A percentile compares a stretch with the other conserved stretches of the same genome.
phyloP scores from a whole-genome alignment of 495 filamentous ascomycete species.

The Wilcoxina mikolae region DNA sequence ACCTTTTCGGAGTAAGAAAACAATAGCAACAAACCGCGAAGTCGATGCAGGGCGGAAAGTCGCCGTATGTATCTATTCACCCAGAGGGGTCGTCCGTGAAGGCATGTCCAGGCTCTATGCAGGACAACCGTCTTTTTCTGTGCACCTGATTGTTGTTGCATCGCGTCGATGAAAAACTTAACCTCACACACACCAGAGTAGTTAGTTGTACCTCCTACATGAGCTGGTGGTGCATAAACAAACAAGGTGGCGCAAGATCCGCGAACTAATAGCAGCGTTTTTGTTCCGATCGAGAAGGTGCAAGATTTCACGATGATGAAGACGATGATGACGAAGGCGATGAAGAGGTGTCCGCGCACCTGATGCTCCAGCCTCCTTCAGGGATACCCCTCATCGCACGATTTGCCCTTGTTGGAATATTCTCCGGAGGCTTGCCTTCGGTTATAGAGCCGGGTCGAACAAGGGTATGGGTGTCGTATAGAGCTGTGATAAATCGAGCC shows the following conservation, averaged over 20 bases:
- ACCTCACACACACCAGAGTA: not conserved
- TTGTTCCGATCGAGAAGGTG: not conserved
- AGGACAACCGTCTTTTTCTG: not conserved
- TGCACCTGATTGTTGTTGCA: not conserved
- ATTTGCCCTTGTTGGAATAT: conserved; percentile 27
- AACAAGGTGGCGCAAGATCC: not conserved
- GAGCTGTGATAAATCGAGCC: not conserved
- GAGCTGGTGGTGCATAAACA: too few species aligned
- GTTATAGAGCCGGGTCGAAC: conserved; percentile 11
- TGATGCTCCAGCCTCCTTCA: conserved; percentile 1
- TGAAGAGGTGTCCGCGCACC: not conserved
- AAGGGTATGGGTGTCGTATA: not conserved
- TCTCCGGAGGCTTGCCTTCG: conserved; percentile 19
- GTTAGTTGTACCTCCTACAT: not conserved
- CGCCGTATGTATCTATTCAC: not conserved
- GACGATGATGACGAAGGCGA: not conserved
- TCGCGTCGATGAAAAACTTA: not conserved
- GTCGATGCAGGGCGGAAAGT: not conserved
- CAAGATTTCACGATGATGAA: not conserved
- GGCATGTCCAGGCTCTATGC: not conserved
- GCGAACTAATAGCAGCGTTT: not conserved
- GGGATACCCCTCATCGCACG: conserved; percentile 10
- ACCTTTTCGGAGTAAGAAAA: not conserved
- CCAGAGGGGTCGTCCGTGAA: not conserved
- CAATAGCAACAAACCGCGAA: not conserved